phyloP scores from a whole-genome alignment of 192 early-diverging fungal species.

The Coemansia pectinata region DNA sequence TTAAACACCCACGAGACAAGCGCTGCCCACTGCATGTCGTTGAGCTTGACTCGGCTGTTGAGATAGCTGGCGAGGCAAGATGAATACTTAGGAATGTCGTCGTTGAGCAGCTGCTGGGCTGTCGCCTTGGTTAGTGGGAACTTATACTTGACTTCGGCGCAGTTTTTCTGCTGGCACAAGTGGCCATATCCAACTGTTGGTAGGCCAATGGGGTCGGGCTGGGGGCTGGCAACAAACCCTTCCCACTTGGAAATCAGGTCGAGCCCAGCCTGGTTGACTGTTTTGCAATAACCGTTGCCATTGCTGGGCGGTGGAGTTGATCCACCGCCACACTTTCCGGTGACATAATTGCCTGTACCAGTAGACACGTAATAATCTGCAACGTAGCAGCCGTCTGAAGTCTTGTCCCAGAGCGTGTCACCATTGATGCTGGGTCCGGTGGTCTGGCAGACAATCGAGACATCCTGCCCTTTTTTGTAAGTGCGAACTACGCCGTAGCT shows the following conservation, averaged over 20 bases:
- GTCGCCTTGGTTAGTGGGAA: slow-evolving; percentile 35
- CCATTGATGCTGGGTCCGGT: not conserved
- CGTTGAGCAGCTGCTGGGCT: slow-evolving; percentile 30
- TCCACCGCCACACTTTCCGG: slow-evolving; percentile 10
- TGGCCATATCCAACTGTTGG: slow-evolving; percentile 54
- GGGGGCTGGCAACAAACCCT: slow-evolving; percentile 44
- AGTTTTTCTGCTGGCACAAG: slow-evolving; percentile 26
- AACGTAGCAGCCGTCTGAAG: not conserved
- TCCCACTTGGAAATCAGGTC: slow-evolving; percentile 38
- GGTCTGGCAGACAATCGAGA: not conserved
- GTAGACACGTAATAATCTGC: not conserved
- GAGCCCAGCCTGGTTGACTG: slow-evolving; percentile 27
- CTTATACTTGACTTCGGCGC: slow-evolving; percentile 34
- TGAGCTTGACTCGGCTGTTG: slow-evolving; percentile 29
- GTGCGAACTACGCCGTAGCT: not conserved
- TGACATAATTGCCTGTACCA: slow-evolving; percentile 27
- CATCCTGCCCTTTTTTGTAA: not conserved
- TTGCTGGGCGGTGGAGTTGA: not conserved
- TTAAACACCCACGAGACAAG: slow-evolving; percentile 49
- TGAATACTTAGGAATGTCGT: slow-evolving; percentile 32
- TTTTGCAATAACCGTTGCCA: not conserved
- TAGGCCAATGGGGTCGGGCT: slow-evolving; percentile 50
- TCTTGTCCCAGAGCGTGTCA: not conserved
- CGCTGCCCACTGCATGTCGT: slow-evolving; percentile 45
- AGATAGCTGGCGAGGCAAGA: slow-evolving; percentile 29